A percentile compares a stretch with the other conserved stretches of the same genome.
These are phyloP conservation scores for Phoenix roebelenii DNA, from an alignment of 176 grass and related monocot genomes.

Conservation along the genomic window DNA sequence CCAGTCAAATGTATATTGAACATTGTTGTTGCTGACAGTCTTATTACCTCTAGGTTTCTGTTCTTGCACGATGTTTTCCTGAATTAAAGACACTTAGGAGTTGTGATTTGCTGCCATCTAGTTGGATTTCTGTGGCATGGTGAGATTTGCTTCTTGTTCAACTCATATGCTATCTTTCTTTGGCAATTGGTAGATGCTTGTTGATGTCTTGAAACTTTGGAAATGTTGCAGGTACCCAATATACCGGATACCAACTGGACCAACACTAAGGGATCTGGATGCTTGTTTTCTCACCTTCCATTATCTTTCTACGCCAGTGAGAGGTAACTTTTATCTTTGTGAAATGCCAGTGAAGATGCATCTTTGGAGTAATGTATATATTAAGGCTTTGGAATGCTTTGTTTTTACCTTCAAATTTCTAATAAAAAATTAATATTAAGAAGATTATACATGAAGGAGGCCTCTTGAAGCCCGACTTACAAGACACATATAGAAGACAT, in stretches of 20 bases:
- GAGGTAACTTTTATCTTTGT: neutral
- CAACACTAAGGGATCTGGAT: constrained; percentile 42
- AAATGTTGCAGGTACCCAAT: constrained; percentile 44
- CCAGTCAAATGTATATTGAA: neutral
- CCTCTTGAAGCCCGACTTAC: too few species aligned
- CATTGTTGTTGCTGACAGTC: neutral
- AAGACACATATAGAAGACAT: too few species aligned
- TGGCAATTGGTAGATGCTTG: neutral
- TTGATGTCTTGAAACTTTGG: neutral
- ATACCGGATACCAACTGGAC: constrained; percentile 44
- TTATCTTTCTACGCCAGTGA: constrained; percentile 24
- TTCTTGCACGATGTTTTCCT: constrained; percentile 32
- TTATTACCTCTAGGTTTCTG: constrained; percentile 26
- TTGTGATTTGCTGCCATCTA: constrained; percentile 34
- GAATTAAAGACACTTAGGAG: constrained; percentile 32
- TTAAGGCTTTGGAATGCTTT: too few species aligned
- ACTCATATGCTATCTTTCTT: neutral
- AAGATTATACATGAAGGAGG: too few species aligned
- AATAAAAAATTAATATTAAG: too few species aligned
- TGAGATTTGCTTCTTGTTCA: constrained; percentile 1
- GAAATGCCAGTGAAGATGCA: neutral
- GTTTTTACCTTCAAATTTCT: too few species aligned
- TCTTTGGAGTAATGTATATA: too few species aligned
- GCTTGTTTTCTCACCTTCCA: constrained; percentile 55
- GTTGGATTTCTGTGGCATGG: constrained; percentile 53